These are phyloP conservation scores for Solanum stenotomum DNA, from an alignment of 257 asterid species.

Conservation along the genomic window DNA sequence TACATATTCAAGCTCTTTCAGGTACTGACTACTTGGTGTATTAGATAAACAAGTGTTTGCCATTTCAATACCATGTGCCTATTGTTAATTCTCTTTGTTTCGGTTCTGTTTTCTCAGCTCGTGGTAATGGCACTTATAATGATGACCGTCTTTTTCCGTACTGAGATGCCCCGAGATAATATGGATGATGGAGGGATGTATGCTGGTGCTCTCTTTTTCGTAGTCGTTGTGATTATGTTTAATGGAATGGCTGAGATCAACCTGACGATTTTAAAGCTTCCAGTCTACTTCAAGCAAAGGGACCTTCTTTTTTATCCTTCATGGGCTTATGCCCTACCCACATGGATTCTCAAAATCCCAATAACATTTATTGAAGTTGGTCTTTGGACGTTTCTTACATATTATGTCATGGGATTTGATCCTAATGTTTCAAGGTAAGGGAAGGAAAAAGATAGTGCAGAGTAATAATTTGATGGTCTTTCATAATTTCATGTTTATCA, in stretches of 20 bases:
- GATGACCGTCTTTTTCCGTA: conserved; percentile 37
- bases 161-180: conserved; percentile 26
- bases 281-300: conserved; percentile 67
- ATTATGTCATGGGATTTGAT: conserved; percentile 59
- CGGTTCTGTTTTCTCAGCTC: conserved; percentile 25
- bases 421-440: conserved; percentile 44
- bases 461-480: background rate
- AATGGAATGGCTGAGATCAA: conserved; percentile 56
- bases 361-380: conserved; percentile 34
- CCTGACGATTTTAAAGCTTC: conserved; percentile 58
- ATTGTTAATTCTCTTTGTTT: background rate
- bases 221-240: conserved; percentile 36
- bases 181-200: conserved; percentile 33
- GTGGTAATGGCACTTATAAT: conserved; percentile 17
- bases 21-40: background rate
- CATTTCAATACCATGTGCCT: background rate
- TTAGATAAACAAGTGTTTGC: background rate
- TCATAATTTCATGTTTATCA: background rate
- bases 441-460: background rate
- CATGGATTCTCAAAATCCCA: conserved; percentile 56
- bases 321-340: conserved; percentile 60
- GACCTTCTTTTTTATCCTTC: conserved; percentile 58
- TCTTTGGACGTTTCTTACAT: conserved; percentile 36
- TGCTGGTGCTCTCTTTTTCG: conserved; percentile 36
- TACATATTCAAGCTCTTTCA: too few species aligned